Percentiles rank a stretch among this genome's conserved stretches.
These are phyloP conservation scores for Arachnomyces sp. DNA, from an alignment of 2,329 filamentous ascomycete genomes.

Conservation along the genomic window DNA sequence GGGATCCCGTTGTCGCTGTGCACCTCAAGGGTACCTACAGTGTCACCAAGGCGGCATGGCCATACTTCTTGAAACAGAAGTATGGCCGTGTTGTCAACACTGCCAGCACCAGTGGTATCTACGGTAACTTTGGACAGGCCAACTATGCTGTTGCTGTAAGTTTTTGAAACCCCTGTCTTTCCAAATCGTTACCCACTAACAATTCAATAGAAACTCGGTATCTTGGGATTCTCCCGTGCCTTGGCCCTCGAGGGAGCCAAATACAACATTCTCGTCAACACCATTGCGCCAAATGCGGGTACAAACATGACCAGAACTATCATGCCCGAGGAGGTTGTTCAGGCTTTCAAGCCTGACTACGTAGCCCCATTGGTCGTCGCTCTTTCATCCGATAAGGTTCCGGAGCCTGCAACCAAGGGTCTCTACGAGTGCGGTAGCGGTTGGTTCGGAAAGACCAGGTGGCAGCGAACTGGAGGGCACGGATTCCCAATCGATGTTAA, in stretches of 20 bases:
- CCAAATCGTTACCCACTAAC: constrained; percentile 19
- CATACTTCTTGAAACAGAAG: constrained; percentile 96
- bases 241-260: constrained; percentile 88
- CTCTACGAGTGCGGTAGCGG: constrained; percentile 93
- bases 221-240: constrained; percentile 88
- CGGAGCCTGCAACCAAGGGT: constrained; percentile 71
- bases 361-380: constrained; percentile 87
- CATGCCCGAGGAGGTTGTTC: constrained; percentile 93
- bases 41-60: constrained; percentile 94
- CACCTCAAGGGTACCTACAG: constrained; percentile 94
- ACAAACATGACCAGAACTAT: constrained; percentile 91
- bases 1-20: constrained; percentile 86
- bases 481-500: constrained; percentile 82
- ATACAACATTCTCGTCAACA: constrained; percentile 98
- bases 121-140: constrained; percentile 97
- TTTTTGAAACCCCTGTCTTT: constrained; percentile 17
- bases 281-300: constrained; percentile 93
- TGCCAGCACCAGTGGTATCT: constrained; percentile 92
- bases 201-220: constrained; percentile 65
- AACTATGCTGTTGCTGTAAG: constrained; percentile 87
- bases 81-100: constrained; percentile 97
- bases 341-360: constrained; percentile 98
- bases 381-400: constrained; percentile 78
- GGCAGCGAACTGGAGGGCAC: constrained; percentile 84
- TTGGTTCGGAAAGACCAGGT: constrained; percentile 85